These are phyloP conservation scores for Telopea speciosissima DNA, from an alignment of 177 flowering plant species.

Conservation along the genomic window DNA sequence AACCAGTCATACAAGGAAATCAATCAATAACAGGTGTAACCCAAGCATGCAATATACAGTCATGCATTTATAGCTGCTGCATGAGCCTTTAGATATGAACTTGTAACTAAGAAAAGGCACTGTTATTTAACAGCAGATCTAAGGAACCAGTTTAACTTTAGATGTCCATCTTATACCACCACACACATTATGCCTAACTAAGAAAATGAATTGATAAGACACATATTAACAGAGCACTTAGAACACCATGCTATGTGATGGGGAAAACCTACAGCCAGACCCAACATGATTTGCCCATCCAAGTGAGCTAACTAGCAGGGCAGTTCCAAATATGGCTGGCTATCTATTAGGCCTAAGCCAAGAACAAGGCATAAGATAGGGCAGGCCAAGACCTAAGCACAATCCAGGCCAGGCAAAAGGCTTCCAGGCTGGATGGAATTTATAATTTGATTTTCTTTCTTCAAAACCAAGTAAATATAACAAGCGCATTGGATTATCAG, in stretches of 20 bases:
- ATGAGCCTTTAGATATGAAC: too few species aligned
- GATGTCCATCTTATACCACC: not conserved
- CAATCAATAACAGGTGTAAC: not conserved
- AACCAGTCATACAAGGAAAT: not conserved
- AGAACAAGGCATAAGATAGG: too few species aligned
- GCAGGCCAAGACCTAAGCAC: too few species aligned
- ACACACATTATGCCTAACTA: not conserved
- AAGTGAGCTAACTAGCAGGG: too few species aligned
- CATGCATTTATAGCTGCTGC: not conserved
- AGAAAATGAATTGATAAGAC: not conserved
- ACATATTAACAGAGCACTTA: not conserved
- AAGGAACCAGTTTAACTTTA: not conserved
- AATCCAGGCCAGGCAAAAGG: too few species aligned
- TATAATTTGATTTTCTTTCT: too few species aligned
- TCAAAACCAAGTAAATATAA: too few species aligned
- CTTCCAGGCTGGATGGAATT: too few species aligned
- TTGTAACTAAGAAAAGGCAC: not conserved
- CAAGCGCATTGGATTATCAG: too few species aligned
- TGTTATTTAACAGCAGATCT: not conserved
- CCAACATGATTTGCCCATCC: too few species aligned
- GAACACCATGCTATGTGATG: not conserved
- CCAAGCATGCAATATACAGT: not conserved
- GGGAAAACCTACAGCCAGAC: not conserved
- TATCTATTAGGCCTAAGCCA: too few species aligned
- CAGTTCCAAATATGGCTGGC: too few species aligned